phyloP scores from a whole-genome alignment of 1,139 yeast genomes.

The Suhomyces panamericanus region DNA sequence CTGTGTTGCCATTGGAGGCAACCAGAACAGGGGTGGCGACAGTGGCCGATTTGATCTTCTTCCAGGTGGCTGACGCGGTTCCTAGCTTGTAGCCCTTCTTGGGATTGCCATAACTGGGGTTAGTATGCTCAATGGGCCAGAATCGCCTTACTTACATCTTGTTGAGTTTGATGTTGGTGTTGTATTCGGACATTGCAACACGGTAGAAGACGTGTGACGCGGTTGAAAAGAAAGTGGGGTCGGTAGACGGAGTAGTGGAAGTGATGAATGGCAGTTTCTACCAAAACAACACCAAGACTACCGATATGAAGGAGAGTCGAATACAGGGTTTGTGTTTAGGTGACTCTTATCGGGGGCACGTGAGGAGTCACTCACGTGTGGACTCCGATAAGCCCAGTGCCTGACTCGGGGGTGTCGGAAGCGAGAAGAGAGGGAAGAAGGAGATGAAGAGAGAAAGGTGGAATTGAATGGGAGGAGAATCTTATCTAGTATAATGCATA shows the following conservation, averaged over 20 bases:
- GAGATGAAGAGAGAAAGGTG: too few species aligned
- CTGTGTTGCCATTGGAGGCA: background rate
- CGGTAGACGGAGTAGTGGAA: background rate
- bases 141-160: conserved; percentile 16
- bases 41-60: conserved; percentile 41
- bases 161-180: conserved; percentile 16
- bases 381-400: background rate
- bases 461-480: too few species aligned
- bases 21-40: conserved; percentile 3
- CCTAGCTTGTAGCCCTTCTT: conserved; percentile 42
- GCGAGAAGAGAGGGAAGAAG: too few species aligned
- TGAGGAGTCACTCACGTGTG: conserved; percentile 2
- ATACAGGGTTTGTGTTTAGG: background rate
- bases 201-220: background rate
- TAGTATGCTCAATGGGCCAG: conserved; percentile 9
- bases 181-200: conserved; percentile 14
- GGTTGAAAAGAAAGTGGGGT: background rate
- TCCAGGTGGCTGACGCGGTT: conserved; percentile 47
- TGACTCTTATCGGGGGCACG: conserved; percentile 11
- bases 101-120: conserved; percentile 18
- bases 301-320: background rate
- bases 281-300: conserved; percentile 5
- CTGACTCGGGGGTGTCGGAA: background rate
- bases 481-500: too few species aligned
- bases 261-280: background rate